These are phyloP conservation scores for Passalora sequoiae DNA, from an alignment of 2,329 filamentous ascomycete genomes.

Conservation along the genomic window DNA sequence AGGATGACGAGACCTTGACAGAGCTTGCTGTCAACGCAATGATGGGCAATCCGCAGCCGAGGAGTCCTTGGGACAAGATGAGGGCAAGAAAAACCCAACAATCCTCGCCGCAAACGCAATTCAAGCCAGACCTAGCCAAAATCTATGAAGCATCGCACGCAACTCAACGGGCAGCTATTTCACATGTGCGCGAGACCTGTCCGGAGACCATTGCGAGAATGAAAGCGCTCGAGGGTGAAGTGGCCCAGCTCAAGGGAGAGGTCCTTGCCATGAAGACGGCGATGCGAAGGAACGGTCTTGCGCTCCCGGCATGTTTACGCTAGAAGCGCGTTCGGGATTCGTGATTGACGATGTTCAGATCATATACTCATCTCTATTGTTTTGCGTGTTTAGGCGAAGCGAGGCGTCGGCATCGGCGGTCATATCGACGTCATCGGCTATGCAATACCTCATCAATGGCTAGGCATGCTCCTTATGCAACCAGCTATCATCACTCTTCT, in stretches of 20 bases:
- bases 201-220: slow-evolving; percentile 18
- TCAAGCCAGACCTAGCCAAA: neutral
- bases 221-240: slow-evolving; percentile 22
- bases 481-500: slow-evolving; percentile 8
- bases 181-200: slow-evolving; percentile 11
- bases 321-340: slow-evolving; percentile 9
- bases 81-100: slow-evolving; percentile 15
- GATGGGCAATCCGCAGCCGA: slow-evolving; percentile 13
- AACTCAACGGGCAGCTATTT: no score
- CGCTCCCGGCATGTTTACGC: slow-evolving; percentile 19
- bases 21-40: slow-evolving; percentile 14
- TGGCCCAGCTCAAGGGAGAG: slow-evolving; percentile 27
- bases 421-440: neutral
- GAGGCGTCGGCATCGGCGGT: neutral
- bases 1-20: slow-evolving; percentile 5
- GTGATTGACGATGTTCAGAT: neutral
- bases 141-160: neutral
- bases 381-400: neutral
- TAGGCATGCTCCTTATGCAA: slow-evolving; percentile 11
- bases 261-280: slow-evolving; percentile 25
- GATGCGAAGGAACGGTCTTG: slow-evolving; percentile 23
- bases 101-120: neutral
- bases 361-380: no score
- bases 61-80: slow-evolving; percentile 24
- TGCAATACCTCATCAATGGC: no score